phyloP scores from a whole-genome alignment of 352 stramenopile species.

The Blastocystis sp. region DNA sequence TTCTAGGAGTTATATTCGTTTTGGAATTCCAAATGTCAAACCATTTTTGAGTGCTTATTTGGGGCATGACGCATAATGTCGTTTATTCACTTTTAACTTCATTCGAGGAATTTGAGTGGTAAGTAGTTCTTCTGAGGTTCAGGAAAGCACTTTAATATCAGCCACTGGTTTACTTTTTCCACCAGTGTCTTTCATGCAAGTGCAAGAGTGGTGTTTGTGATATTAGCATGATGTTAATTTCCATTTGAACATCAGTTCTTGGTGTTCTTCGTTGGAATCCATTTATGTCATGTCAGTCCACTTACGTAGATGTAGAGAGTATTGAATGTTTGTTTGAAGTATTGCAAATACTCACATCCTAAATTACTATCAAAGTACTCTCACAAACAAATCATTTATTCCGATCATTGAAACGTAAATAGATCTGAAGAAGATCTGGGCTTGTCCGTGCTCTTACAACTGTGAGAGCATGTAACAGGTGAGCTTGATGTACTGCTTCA shows the following conservation, averaged over 20 bases:
- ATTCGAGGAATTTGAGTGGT: neutral
- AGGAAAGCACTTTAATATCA: conserved; percentile 52
- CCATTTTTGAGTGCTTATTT: neutral
- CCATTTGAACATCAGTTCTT: conserved; percentile 57
- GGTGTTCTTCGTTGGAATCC: neutral
- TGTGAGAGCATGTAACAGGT: neutral
- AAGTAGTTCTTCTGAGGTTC: too few relatives aligned
- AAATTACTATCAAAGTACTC: too few relatives aligned
- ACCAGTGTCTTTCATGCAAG: conserved; percentile 61
- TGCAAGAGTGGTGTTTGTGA: conserved; percentile 59
- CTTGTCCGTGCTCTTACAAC: conserved; percentile 35
- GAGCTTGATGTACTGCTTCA: neutral
- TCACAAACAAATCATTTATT: neutral
- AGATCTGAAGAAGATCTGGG: conserved; percentile 48
- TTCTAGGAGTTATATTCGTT: neutral
- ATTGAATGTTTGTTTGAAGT: conserved; percentile 2
- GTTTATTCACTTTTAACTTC: conserved; percentile 20
- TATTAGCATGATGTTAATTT: conserved; percentile 66
- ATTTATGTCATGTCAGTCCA: conserved; percentile 67
- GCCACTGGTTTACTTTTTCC: neutral
- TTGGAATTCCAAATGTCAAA: neutral
- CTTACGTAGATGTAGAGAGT: conserved; percentile 50
- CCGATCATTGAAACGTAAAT: conserved; percentile 44
- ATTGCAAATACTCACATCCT: neutral
- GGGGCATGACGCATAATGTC: neutral